Evolutionary conservation across 805 yeast genomes (phyloP).

Genomic region (Ogataea nakhonphanomensis): DNA sequence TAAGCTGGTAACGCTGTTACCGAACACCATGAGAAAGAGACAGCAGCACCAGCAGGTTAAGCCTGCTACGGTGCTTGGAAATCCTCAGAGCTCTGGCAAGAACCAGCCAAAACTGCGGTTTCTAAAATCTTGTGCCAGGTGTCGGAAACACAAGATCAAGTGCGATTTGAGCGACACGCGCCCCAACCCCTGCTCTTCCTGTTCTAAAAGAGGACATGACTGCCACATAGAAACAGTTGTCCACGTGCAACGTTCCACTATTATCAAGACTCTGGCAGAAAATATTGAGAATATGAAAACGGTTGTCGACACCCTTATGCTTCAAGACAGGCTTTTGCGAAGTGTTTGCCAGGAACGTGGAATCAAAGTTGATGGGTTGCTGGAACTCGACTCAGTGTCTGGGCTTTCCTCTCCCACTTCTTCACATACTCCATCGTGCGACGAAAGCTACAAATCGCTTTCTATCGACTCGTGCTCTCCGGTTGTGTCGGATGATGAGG

Average conservation of each 20-base stretch:
- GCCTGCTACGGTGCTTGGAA: conserved; percentile 21
- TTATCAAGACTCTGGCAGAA: conserved; percentile 34
- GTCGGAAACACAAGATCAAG: conserved; percentile 63
- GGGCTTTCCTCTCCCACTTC: conserved; percentile 3
- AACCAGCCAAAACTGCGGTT: conserved; percentile 39
- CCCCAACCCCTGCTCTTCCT: conserved; percentile 57
- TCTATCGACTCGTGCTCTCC: conserved; percentile 8
- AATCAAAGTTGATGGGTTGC: conserved; percentile 30
- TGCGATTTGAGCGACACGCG: conserved; percentile 53
- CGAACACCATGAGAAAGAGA: conserved; percentile 20
- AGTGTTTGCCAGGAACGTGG: conserved; percentile 26
- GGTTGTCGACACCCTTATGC: conserved; percentile 28
- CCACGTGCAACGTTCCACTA: conserved; percentile 47
- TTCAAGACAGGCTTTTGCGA: conserved; percentile 26
- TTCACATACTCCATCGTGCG: conserved; percentile 1
- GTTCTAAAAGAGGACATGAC: conserved; percentile 46
- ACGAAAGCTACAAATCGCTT: conserved; percentile 4
- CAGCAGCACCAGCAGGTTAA: conserved; percentile 11
- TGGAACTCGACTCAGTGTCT: conserved; percentile 22
- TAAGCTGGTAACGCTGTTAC: conserved; percentile 27
- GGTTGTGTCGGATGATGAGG: conserved; percentile 4
- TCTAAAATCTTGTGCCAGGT: conserved; percentile 58
- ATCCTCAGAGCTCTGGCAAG: conserved; percentile 16
- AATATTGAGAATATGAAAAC: conserved; percentile 31
- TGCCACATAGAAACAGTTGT: conserved; percentile 57